Conservation (phyloP, 306 rosid species). For the Quercus gilva region DNA sequence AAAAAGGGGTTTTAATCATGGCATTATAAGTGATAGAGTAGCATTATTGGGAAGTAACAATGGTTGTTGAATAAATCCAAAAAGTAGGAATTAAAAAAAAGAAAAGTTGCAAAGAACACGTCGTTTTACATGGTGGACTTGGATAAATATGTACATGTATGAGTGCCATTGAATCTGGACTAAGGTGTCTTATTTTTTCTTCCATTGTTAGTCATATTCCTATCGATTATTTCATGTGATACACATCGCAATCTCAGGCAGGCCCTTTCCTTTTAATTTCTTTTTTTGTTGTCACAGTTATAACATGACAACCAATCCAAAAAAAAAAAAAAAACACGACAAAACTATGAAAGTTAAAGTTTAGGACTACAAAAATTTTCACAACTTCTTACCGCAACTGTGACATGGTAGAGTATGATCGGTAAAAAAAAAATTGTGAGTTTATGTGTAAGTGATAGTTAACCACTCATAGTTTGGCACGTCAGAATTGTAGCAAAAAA, state of each 20-base stretch:
- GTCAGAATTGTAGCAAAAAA: no score
- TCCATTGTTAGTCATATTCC: constrained; percentile 24
- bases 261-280: constrained; percentile 24
- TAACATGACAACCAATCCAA: neutral
- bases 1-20: neutral
- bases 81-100: neutral
- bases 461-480: no score
- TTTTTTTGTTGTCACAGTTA: constrained; percentile 6
- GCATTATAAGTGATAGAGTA: neutral
- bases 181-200: constrained; percentile 24
- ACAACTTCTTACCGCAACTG: no score
- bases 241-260: constrained; percentile 34
- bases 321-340: no score
- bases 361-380: no score
- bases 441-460: no score
- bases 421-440: no score
- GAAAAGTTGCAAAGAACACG: constrained; percentile 23
- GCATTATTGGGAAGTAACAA: constrained; percentile 18
- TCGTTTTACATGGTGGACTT: constrained; percentile 56
- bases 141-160: neutral
- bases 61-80: constrained; percentile 22
- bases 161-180: constrained; percentile 69
- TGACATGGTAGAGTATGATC: no score
- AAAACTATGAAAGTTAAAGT: no score
- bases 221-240: constrained; percentile 16